phyloP scores from a whole-genome alignment of 306 rosid species.

The Inga oerstediana region DNA sequence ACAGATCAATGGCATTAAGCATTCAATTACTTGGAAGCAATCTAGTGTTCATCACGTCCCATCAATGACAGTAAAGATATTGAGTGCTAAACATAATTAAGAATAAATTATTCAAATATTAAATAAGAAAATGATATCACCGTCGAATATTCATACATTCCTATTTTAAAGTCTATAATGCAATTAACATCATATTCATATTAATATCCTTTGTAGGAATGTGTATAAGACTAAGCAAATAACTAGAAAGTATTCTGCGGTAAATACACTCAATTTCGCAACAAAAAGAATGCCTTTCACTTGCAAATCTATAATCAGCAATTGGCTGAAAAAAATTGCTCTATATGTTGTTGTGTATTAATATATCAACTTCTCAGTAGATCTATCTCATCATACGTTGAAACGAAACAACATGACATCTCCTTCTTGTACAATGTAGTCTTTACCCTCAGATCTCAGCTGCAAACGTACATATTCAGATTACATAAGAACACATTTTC shows the following conservation, averaged over 20 bases:
- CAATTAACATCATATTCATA: neutral
- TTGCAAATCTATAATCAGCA: constrained; percentile 30
- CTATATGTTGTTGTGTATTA: constrained; percentile 18
- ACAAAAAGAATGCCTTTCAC: constrained; percentile 11
- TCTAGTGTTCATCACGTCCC: neutral
- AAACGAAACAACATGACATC: constrained; percentile 97
- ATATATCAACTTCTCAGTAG: constrained; percentile 27
- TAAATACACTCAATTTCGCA: neutral
- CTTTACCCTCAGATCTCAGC: constrained; percentile 98
- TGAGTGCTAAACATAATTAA: neutral
- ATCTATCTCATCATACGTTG: constrained; percentile 60
- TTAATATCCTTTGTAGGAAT: neutral
- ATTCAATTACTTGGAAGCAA: constrained; percentile 7
- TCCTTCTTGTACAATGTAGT: constrained; percentile 87
- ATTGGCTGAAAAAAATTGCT: constrained; percentile 24
- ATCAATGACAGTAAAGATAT: constrained; percentile 1
- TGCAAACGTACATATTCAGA: constrained; percentile 46
- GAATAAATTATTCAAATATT: neutral
- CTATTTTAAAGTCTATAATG: neutral
- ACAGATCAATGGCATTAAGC: neutral
- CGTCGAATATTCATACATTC: neutral
- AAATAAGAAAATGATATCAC: neutral
- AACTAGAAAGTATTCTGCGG: neutral
- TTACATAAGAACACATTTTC: constrained; percentile 2
- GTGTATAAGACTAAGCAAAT: neutral